Evolutionary conservation across 805 yeast species (phyloP), one percentile per base, ranked within the genome.

Genomic region (Hanseniaspora occidentalis): DNA sequence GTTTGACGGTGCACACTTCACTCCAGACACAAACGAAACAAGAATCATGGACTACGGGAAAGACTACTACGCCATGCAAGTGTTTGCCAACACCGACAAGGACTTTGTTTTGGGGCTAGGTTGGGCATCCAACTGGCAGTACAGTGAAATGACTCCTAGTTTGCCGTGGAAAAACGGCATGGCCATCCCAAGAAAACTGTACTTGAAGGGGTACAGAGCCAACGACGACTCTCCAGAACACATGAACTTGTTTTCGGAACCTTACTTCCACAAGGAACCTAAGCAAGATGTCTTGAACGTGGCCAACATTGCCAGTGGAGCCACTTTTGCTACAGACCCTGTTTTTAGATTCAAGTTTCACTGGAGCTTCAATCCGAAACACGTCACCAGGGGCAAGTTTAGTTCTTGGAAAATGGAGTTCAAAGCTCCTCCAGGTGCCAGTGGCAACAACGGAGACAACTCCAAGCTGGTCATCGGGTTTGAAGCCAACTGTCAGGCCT

Each of bases 91-190:
- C 33, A 44, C 56, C n/a, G 56, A 54, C 13, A 43, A 47, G 18
- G 47, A 47, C 16, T 59, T 53, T 14, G 55, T 52, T 2, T 23
- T 60, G n/a, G 65, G 65, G 20, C 43, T 64, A 33, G 68, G 65
- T 4, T 65, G 70, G 70, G 65, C 67, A 29, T 60, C 66, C 31
- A 64, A 64, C 47, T 65, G 70, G 70, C 65, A 63, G 46, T 65
- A 65, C 43, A 53, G 55, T 20, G 52, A 51, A 17, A 46, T 46
- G 14, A 63, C 56, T 16, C 69, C 70, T n/a, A 61, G 65, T 10
- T 45, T 42, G 6, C 48, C 52, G 7, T 64, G 63, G 62, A 55
- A 64, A 39, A 49, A 60, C 16, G 55, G 65, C 2, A 58, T 62
- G 65, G 50, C 66, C 1, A 41, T 58, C 16, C 56, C 48, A n/a